Base-by-base conservation (phyloP, 352 stramenopile species). In the Blastocystis sp. region DNA sequence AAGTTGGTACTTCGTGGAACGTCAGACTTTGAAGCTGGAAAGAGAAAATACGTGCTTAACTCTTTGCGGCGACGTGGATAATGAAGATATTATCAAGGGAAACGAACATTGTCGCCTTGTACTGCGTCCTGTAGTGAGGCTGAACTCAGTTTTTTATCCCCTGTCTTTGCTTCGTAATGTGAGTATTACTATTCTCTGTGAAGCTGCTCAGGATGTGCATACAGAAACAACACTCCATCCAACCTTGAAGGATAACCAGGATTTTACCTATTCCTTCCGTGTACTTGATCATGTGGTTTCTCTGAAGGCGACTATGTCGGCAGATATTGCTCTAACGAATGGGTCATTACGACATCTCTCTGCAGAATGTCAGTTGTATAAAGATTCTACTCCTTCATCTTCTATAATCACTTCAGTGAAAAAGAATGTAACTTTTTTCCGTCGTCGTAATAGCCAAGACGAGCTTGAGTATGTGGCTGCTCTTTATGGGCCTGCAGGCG, bases 51-150 rank as follows among this genome's bases (percentile, higher is more conserved):
- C 35, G 33, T 13, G 33, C 13, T 44, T 89, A 44, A 27, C 78
- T 24, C 15, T 58, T 3, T 57, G 17, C 7, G 69, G 81, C 0
- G 48, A 68, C n/a, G 48, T 90, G 35, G 81, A 90, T 24, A 64
- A 51, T 53, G 48, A 90, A 30, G 62, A 15, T 24, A 22, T 90
- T 19, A 62, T 90, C 17, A 27, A 44, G 40, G 64, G 58, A 73
- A 80, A 81, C 64, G 70, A 81, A 44, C 5, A 22, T 6, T 81
- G 70, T 42, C 15, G 44, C 5, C n/a, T 81, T 40, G 24, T 81
- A 27, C 70, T 81, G 17, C 69, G 70, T 51, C 48, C 44, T 22
- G 24, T 22, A 5, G 70, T 44, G n/a, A 22, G 27, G 37, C 70
- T 81, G 44, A 81, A 81, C 70, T 51, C 27, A 11, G 7, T 37